Percentiles rank a stretch among this genome's conserved stretches.
Conservation (phyloP, 345 rosid genomes). For the Euclidium syriacum region DNA sequence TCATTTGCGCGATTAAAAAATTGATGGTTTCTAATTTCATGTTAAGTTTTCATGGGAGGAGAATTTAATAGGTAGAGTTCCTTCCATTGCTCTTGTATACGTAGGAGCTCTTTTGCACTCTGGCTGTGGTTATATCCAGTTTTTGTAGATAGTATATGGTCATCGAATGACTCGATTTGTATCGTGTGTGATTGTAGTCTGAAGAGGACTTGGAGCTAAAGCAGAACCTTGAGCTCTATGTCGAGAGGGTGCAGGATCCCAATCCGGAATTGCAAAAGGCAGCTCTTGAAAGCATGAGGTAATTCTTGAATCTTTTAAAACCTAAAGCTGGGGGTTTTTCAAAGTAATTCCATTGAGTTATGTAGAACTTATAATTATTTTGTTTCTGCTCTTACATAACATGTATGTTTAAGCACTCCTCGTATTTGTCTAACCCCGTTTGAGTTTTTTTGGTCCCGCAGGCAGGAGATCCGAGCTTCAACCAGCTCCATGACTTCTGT, state of each 20-base stretch:
- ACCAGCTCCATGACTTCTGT: constrained; percentile 98
- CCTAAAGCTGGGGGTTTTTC: background rate
- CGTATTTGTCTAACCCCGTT: background rate
- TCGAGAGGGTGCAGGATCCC: constrained; percentile 87
- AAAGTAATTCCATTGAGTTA: background rate
- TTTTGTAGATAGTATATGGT: background rate
- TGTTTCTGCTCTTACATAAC: background rate
- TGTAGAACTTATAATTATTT: background rate
- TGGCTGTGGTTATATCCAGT: background rate
- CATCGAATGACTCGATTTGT: background rate
- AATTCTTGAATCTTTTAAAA: background rate
- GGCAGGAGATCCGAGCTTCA: constrained; percentile 89
- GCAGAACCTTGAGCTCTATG: constrained; percentile 87
- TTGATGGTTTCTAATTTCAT: background rate
- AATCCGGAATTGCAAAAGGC: constrained; percentile 79
- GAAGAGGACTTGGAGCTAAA: constrained; percentile 90
- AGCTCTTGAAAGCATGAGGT: constrained; percentile 98
- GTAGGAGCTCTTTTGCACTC: background rate
- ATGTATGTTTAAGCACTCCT: background rate
- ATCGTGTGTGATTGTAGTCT: constrained; percentile 45
- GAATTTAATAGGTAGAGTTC: background rate
- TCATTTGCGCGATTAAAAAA: background rate
- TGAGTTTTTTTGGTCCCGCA: constrained; percentile 16
- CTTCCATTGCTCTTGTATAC: background rate
- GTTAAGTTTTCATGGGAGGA: background rate